A percentile compares a stretch with the other conserved stretches of the same genome.
Conservation (phyloP, 2,329 filamentous ascomycete genomes). For the Cercospora sesami region DNA sequence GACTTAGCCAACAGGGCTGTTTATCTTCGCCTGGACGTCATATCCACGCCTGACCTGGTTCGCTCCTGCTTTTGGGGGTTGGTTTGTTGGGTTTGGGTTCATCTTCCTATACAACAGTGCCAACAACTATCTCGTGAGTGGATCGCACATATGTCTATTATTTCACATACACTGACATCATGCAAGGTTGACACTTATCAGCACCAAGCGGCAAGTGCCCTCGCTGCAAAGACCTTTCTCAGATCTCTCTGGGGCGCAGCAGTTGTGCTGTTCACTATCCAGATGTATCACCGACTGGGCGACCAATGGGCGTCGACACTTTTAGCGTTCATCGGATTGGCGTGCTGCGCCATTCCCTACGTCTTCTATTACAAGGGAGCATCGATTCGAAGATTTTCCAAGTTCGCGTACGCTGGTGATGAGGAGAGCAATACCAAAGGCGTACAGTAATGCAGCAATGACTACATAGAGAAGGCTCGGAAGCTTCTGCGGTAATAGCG, state of each 20-base stretch:
- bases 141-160: no score
- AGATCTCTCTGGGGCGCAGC: slow-evolving; percentile 25
- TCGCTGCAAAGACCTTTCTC: slow-evolving; percentile 40
- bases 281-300: slow-evolving; percentile 45
- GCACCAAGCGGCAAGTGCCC: slow-evolving; percentile 62
- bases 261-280: slow-evolving; percentile 37
- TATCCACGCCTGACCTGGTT: slow-evolving; percentile 67
- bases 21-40: slow-evolving; percentile 69
- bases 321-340: slow-evolving; percentile 46
- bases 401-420: slow-evolving; percentile 68
- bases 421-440: slow-evolving; percentile 46
- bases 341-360: slow-evolving; percentile 49
- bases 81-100: slow-evolving; percentile 38
- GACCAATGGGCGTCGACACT: slow-evolving; percentile 51
- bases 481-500: background rate
- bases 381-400: slow-evolving; percentile 65
- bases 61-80: slow-evolving; percentile 54
- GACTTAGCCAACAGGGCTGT: slow-evolving; percentile 49
- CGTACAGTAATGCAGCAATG: slow-evolving; percentile 17
- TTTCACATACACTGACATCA: no score
- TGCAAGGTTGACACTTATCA: slow-evolving; percentile 66
- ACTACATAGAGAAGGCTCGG: background rate
- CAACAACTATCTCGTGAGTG: slow-evolving; percentile 52
- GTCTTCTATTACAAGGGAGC: slow-evolving; percentile 78
- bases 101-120: slow-evolving; percentile 38